Evolutionary conservation across 2,329 filamentous ascomycete species (phyloP).

Genomic region (Aspergillus carbonarius): DNA sequence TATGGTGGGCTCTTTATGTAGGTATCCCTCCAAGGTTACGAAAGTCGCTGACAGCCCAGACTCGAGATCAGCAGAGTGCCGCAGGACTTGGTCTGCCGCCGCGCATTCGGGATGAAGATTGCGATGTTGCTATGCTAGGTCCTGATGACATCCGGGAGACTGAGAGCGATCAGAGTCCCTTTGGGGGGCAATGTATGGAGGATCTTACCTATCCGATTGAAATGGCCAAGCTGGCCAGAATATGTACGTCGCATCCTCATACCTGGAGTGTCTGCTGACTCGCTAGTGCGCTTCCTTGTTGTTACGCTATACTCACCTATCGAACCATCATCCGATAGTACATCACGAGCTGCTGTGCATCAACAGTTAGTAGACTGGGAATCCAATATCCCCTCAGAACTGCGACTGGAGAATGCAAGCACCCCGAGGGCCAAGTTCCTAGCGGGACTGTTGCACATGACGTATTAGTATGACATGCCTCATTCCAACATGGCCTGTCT

Average conservation of each 20-base stretch:
- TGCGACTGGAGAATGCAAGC: conserved; percentile 35
- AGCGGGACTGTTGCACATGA: conserved; percentile 44
- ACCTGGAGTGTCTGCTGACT: background rate
- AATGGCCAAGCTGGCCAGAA: conserved; percentile 40
- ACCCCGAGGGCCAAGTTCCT: conserved; percentile 38
- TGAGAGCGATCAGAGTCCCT: conserved; percentile 25
- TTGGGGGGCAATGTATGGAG: conserved; percentile 33
- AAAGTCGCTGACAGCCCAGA: conserved; percentile 19
- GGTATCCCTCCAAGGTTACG: background rate
- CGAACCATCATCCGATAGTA: conserved; percentile 20
- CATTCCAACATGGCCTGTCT: background rate
- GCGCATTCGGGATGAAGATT: conserved; percentile 52
- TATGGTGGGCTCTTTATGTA: conserved; percentile 57
- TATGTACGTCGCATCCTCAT: conserved; percentile 26
- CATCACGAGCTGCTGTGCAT: conserved; percentile 24
- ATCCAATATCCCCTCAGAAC: conserved; percentile 32
- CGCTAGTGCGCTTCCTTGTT: conserved; percentile 27
- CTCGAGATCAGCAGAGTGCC: conserved; percentile 51
- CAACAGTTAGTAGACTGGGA: conserved; percentile 44
- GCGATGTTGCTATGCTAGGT: conserved; percentile 45
- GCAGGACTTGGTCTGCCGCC: conserved; percentile 48
- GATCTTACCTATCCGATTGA: conserved; percentile 37
- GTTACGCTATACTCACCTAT: conserved; percentile 37
- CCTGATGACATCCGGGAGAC: conserved; percentile 39
- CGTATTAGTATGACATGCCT: conserved; percentile 43